Base-by-base conservation (phyloP, 73 alveolate genomes). In the Breviolum minutum region DNA sequence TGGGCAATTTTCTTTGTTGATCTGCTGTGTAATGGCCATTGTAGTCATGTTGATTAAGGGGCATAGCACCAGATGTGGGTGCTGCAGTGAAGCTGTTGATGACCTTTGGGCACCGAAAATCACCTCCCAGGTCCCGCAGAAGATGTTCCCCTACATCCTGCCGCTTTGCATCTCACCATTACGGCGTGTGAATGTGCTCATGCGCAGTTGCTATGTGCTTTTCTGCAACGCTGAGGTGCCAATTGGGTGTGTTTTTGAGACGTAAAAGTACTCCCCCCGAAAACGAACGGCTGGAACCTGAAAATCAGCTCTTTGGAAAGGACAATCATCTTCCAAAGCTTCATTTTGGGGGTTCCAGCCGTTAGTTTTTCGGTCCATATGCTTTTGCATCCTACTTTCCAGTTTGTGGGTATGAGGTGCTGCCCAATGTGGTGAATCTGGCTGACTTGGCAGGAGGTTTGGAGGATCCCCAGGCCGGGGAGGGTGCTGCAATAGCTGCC, bases 161-260 rank as follows among this genome's bases (percentile, higher is more conserved):
- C 98, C 98, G 19, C 40, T 92, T 24, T 92, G 98, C 90, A 73
- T 92, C 89, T 68, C 88, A 26, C 89, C 80, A 24, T 80, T 62
- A 32, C 89, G 98, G 54, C 89, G 98, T 22, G n/a, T 62, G 90
- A 92, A 92, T 81, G 68, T 92, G 64, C 84, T 92, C 81, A 73
- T 92, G 98, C 98, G 98, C 81, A 76, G 90, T 54, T 60, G 98
- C 98, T 92, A 92, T 63, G 98, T 92, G 66, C 90, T 92, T 32
- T 89, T 92, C 54, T 92, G 81, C 90, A 92, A 92, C 48, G 82
- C 54, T 4, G 98, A 92, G 86, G 88, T n/a, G 73, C 82, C 64
- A 11, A n/a, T 6, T 26, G 54, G 0, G 54, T 40, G n/a, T n/a
- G n/a, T n/a, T n/a, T n/a, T n/a, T n/a, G n/a, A n/a, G n/a, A n/a